Evolutionary conservation across 805 yeast species (phyloP).

Genomic region (Yamadazyma kitorensis): DNA sequence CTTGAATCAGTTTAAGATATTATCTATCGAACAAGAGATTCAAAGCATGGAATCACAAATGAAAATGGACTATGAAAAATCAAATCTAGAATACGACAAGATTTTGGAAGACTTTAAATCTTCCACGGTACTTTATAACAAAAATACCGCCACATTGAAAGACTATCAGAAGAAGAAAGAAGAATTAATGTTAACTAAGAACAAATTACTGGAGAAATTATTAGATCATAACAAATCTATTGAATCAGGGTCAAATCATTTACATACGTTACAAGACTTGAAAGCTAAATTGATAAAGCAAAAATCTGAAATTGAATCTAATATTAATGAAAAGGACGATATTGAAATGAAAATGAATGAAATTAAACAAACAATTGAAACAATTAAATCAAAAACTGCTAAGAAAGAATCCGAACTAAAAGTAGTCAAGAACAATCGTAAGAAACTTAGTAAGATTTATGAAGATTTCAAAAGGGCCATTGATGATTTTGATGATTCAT

Average conservation of each 20-base stretch:
- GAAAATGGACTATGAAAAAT: no score
- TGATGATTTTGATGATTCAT: slow-evolving; percentile 19
- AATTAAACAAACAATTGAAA: slow-evolving; percentile 15
- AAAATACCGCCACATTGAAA: slow-evolving; percentile 20
- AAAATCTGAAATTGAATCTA: no score
- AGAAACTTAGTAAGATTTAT: slow-evolving; percentile 16
- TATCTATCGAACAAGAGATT: no score
- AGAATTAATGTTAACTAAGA: slow-evolving; percentile 28
- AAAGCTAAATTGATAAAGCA: background rate
- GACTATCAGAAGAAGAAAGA: slow-evolving; percentile 13
- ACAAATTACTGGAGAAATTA: slow-evolving; percentile 24
- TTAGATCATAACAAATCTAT: slow-evolving; percentile 18
- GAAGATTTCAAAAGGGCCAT: slow-evolving; percentile 22
- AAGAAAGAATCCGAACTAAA: slow-evolving; percentile 25
- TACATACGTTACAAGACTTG: background rate
- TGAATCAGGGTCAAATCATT: slow-evolving; percentile 12
- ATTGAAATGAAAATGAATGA: slow-evolving; percentile 3
- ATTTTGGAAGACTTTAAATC: slow-evolving; percentile 3
- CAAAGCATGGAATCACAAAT: no score
- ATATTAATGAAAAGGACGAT: slow-evolving; percentile 6
- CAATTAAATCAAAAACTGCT: slow-evolving; percentile 20
- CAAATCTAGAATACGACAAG: no score
- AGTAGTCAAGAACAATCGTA: slow-evolving; percentile 20
- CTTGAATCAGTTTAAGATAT: slow-evolving; percentile 1
- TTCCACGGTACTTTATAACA: no score